These are phyloP conservation scores for Escovopsis sp. DNA, from an alignment of 2,329 filamentous ascomycete species.

Conservation along the genomic window DNA sequence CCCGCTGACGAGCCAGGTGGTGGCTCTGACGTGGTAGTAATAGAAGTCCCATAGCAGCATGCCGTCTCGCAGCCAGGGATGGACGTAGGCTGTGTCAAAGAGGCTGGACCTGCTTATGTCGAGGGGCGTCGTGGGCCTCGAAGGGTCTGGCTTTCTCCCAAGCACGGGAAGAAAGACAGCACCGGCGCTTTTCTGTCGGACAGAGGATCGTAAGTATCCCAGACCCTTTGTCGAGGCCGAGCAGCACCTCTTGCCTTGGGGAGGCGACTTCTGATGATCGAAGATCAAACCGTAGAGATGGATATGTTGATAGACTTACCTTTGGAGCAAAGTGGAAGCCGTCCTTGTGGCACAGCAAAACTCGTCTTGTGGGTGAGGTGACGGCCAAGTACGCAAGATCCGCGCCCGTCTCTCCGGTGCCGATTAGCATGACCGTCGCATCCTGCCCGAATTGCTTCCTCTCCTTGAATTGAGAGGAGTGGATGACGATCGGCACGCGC, in stretches of 20 bases:
- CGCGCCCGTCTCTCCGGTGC: slow-evolving; percentile 27
- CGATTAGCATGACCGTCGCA: slow-evolving; percentile 26
- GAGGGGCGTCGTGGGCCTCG: slow-evolving; percentile 21
- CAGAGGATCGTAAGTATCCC: neutral
- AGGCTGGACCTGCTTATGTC: slow-evolving; percentile 26
- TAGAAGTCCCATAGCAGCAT: slow-evolving; percentile 26
- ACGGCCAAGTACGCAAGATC: slow-evolving; percentile 27
- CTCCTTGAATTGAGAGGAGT: slow-evolving; percentile 27
- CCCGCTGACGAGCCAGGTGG: slow-evolving; percentile 19
- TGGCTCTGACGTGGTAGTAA: slow-evolving; percentile 21
- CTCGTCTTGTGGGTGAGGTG: slow-evolving; percentile 22
- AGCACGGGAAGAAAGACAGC: slow-evolving; percentile 8
- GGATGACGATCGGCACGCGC: slow-evolving; percentile 20
- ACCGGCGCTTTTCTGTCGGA: slow-evolving; percentile 6
- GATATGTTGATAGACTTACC: slow-evolving; percentile 13
- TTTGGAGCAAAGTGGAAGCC: slow-evolving; percentile 27
- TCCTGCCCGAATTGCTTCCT: slow-evolving; percentile 21
- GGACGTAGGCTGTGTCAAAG: slow-evolving; percentile 31
- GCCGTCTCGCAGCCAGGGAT: slow-evolving; percentile 22
- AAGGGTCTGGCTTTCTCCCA: slow-evolving; percentile 5
- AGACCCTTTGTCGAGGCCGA: neutral
- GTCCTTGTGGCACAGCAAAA: slow-evolving; percentile 26
- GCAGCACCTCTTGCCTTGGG: no score
- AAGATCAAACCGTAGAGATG: neutral
- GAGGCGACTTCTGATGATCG: no score